Evolutionary conservation across 306 rosid species (phyloP), one percentile per base, ranked within the genome.

Genomic region (Sechiopsis laciniata): DNA sequence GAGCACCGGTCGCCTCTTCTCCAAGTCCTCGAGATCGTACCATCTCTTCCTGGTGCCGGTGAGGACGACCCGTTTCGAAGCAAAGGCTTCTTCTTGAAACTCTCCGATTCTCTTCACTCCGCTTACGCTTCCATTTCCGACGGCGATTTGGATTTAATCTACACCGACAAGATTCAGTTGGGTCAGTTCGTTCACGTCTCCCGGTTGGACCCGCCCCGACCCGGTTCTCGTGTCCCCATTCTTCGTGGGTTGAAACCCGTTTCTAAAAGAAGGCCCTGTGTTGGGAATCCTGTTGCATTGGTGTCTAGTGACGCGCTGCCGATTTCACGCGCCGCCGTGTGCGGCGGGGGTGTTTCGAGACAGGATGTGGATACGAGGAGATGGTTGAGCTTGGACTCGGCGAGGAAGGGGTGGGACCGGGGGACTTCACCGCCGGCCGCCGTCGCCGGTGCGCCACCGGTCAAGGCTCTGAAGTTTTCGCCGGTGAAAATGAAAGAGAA

Each of bases 151-250:
- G 94, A 84, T 13, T 73, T 90, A 82, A 79, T 90, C 32, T 80
- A 78, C 75, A 52, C 79, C 63, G 88, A 83, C 10, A 84, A 83
- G 80, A 69, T 90, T 72, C 91, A 80, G 19, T 81, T 88, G 59
- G 96, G 96, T 40, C 94, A 90, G 81, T 85, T 88, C 79, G 88
- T 90, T 13, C 87, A 88, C 58, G 87, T 83, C 7, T 75, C 91
- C 14, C 85, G 86, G 37, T 84, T 90, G 6, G 90, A 86, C 72
- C 45, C 74, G 0, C 55, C 77, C 13, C 13, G 16, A 1, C 8
- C 72, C 17, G 77, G 60, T 32, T 84, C 87, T 2, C 79, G 79
- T 2, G 86, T 88, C 24, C 94, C 91, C 0, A 60, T 86, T 12
- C 87, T 90, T 70, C 78, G 75, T 0, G 94, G 94, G 6, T 63